These are phyloP conservation scores for Hymenoscyphus infarciens DNA, from an alignment of 2,329 filamentous ascomycete genomes.

Conservation along the genomic window DNA sequence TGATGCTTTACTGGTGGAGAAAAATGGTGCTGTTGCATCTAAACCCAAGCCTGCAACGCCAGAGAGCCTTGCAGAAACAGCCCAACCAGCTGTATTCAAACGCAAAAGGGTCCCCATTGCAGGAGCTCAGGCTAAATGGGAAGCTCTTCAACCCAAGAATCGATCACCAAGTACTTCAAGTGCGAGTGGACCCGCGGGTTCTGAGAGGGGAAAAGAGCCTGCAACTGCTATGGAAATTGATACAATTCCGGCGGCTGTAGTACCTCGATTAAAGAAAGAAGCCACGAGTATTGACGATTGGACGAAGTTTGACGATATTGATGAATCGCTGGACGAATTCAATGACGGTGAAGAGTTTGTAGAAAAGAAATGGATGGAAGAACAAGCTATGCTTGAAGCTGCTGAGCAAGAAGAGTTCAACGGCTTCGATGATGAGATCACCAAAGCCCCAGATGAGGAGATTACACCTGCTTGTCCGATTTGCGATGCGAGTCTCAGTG, in stretches of 20 bases:
- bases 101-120: constrained; percentile 25
- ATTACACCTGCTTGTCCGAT: constrained; percentile 62
- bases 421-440: constrained; percentile 22
- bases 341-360: constrained; percentile 59
- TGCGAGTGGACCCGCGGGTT: neutral
- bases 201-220: neutral
- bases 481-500: constrained; percentile 63
- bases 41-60: constrained; percentile 17
- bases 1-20: constrained; percentile 16
- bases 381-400: constrained; percentile 65
- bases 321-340: constrained; percentile 50
- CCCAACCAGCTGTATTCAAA: constrained; percentile 14
- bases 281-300: constrained; percentile 47
- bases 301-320: constrained; percentile 55
- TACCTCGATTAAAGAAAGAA: constrained; percentile 47
- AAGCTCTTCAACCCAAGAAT: constrained; percentile 27
- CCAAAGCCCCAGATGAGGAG: constrained; percentile 15
- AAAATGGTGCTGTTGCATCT: constrained; percentile 21
- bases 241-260: neutral
- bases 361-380: constrained; percentile 69
- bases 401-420: constrained; percentile 44
- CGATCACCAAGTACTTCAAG: constrained; percentile 14
- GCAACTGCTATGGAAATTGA: neutral
- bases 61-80: constrained; percentile 13
- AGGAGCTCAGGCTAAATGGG: constrained; percentile 31